Evolutionary conservation across 2,329 filamentous ascomycete species (phyloP).

Genomic region (Sordariomycetes sp.): DNA sequence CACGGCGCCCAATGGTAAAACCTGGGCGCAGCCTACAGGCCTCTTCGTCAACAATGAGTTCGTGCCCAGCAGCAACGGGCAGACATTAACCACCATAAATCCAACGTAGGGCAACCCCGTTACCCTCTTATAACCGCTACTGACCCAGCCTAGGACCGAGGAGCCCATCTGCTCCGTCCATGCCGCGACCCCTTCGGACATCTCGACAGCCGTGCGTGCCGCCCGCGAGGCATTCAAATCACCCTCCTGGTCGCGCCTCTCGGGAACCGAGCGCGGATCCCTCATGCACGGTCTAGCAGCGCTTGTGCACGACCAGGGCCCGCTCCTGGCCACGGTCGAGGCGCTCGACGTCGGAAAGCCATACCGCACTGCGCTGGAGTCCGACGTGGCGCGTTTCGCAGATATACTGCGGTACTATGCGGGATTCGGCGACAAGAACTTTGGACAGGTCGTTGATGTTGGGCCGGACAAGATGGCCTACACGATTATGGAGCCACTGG

Average conservation of each 20-base stretch:
- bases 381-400: constrained; percentile 43
- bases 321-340: constrained; percentile 42
- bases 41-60: constrained; percentile 80
- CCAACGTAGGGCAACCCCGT: constrained; percentile 44
- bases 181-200: constrained; percentile 54
- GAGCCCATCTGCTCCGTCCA: constrained; percentile 60
- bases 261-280: constrained; percentile 55
- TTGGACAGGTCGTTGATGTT: constrained; percentile 67
- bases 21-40: constrained; percentile 63
- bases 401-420: constrained; percentile 61
- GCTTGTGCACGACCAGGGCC: constrained; percentile 54
- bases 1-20: constrained; percentile 64
- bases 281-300: constrained; percentile 62
- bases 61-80: constrained; percentile 52
- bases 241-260: constrained; percentile 56
- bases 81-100: constrained; percentile 58
- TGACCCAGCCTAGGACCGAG: constrained; percentile 33
- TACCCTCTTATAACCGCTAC: background rate
- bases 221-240: constrained; percentile 59
- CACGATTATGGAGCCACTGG: constrained; percentile 64
- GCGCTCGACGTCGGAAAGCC: constrained; percentile 78
- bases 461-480: constrained; percentile 63
- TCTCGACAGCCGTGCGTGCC: constrained; percentile 59
- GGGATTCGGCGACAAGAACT: constrained; percentile 71
- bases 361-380: constrained; percentile 52